Percentiles rank a stretch among this genome's conserved stretches.
Evolutionary conservation across 768 basidiomycete species (phyloP).

Genomic region (Amyloporia xantha): DNA sequence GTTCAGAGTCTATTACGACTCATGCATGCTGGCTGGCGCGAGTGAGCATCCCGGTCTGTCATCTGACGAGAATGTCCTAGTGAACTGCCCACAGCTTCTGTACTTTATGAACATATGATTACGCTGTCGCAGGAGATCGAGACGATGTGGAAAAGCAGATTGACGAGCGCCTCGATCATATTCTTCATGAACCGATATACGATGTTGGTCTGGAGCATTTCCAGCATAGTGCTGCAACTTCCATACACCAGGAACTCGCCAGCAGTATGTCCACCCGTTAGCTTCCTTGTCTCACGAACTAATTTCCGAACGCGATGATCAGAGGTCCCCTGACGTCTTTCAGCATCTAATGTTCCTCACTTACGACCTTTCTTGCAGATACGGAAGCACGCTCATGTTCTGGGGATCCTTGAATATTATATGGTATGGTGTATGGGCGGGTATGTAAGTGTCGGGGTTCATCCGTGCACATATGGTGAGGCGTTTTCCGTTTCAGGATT

Average conservation of each 20-base stretch:
- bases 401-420: background rate
- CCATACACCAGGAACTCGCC: background rate
- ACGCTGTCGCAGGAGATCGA: background rate
- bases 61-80: too few species aligned
- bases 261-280: background rate
- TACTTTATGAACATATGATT: too few species aligned
- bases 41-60: too few species aligned
- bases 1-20: too few species aligned
- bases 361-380: background rate
- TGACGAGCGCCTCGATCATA: background rate
- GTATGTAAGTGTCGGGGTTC: background rate
- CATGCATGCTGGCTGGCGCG: too few species aligned
- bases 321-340: background rate
- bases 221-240: background rate
- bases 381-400: background rate
- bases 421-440: constrained; percentile 2
- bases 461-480: background rate
- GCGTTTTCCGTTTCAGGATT: background rate
- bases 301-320: background rate
- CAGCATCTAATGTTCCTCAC: background rate
- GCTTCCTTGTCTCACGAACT: background rate
- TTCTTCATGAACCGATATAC: background rate
- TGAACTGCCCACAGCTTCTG: too few species aligned
- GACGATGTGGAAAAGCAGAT: background rate
- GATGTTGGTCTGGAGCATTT: background rate